These are phyloP conservation scores for Ilex paraguariensis DNA, from an alignment of 305 asterid species.

Conservation along the genomic window DNA sequence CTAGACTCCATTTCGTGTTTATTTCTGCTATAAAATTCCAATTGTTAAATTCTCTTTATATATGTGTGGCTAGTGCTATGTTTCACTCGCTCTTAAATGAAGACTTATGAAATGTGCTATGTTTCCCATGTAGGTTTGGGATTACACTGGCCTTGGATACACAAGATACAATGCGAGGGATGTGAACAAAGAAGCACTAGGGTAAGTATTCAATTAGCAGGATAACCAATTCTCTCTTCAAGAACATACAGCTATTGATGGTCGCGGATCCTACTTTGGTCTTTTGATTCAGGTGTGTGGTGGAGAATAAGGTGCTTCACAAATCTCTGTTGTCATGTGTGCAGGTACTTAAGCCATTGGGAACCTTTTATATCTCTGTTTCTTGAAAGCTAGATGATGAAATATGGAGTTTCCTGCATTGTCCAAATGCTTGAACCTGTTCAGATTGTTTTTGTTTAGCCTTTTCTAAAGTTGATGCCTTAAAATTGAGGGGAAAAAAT, in stretches of 20 bases:
- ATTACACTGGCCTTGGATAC: slow-evolving; percentile 92
- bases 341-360: slow-evolving; percentile 45
- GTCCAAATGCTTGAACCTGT: neutral
- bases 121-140: slow-evolving; percentile 74
- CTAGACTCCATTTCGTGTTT: too few relatives aligned
- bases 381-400: neutral
- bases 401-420: neutral
- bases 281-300: slow-evolving; percentile 75
- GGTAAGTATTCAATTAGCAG: slow-evolving; percentile 42
- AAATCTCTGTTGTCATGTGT: slow-evolving; percentile 64
- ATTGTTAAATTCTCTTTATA: too few relatives aligned
- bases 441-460: slow-evolving; percentile 7
- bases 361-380: neutral
- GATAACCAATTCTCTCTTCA: slow-evolving; percentile 8
- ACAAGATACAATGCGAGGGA: slow-evolving; percentile 88
- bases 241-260: slow-evolving; percentile 13
- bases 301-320: slow-evolving; percentile 97
- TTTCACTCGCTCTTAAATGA: too few relatives aligned
- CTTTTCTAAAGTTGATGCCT: slow-evolving; percentile 3
- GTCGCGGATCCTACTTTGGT: slow-evolving; percentile 28
- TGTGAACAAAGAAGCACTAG: slow-evolving; percentile 66
- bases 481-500: neutral
- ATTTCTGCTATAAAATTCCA: too few relatives aligned
- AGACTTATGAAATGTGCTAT: too few relatives aligned
- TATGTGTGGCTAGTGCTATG: too few relatives aligned